phyloP scores from a whole-genome alignment of 192 early-diverging fungal genomes.

The Coemansia sp. region DNA sequence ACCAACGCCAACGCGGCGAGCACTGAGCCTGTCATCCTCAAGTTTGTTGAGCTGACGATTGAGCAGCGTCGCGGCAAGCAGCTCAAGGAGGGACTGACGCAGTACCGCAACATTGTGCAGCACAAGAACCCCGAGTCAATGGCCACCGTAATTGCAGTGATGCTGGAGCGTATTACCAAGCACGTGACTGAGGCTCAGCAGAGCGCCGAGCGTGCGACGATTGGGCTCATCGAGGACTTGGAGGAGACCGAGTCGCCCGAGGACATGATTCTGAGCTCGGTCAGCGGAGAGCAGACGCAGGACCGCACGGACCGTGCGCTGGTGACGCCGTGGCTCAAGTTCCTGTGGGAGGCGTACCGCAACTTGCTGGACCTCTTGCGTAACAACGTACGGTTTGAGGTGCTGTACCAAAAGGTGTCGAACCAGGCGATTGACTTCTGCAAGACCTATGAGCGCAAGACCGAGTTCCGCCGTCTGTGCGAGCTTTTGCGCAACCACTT shows the following conservation, averaged over 20 bases:
- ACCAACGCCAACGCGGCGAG: constrained; percentile 74
- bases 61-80: constrained; percentile 85
- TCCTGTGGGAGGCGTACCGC: constrained; percentile 99
- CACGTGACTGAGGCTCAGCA: constrained; percentile 89
- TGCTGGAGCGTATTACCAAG: constrained; percentile 85
- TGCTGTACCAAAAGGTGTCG: constrained; percentile 88
- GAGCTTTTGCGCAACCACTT: constrained; percentile 96
- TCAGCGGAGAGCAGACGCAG: constrained; percentile 90
- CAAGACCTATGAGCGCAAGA: constrained; percentile 91
- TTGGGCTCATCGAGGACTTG: constrained; percentile 88
- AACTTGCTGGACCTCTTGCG: constrained; percentile 95
- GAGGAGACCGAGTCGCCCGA: constrained; percentile 97
- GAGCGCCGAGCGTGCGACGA: constrained; percentile 85
- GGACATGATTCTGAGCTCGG: constrained; percentile 93
- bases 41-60: constrained; percentile 91
- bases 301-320: constrained; percentile 97
- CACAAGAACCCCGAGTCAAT: constrained; percentile 89
- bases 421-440: constrained; percentile 97
- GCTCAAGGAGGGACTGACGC: constrained; percentile 93
- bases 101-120: constrained; percentile 99
- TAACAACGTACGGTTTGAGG: constrained; percentile 94
- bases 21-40: constrained; percentile 92
- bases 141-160: constrained; percentile 82
- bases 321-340: constrained; percentile 98
- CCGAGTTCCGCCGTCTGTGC: constrained; percentile 97